phyloP scores from a whole-genome alignment of 2,329 filamentous ascomycete species.

The Ceratocystis huliohia region DNA sequence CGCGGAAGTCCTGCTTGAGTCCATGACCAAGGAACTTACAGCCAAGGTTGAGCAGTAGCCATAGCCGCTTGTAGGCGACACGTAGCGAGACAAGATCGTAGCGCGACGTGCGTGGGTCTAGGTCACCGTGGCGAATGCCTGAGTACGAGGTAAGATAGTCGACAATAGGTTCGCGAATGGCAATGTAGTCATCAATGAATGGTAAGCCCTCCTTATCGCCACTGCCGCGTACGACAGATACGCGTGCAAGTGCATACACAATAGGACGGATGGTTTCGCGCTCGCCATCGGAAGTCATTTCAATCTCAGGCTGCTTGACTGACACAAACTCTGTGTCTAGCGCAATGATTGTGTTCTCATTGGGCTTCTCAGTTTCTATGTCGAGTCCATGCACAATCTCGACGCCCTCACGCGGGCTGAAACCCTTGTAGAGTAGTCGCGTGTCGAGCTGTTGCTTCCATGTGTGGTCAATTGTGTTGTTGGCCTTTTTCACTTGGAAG shows the following conservation, averaged over 20 bases:
- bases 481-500: slow-evolving; percentile 70
- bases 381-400: slow-evolving; percentile 50
- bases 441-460: slow-evolving; percentile 83
- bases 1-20: slow-evolving; percentile 87
- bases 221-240: slow-evolving; percentile 73
- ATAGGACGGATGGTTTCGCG: slow-evolving; percentile 84
- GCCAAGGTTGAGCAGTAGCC: slow-evolving; percentile 87
- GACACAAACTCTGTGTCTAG: slow-evolving; percentile 95
- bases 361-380: slow-evolving; percentile 49
- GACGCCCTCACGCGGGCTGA: slow-evolving; percentile 26
- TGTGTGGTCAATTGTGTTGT: slow-evolving; percentile 68
- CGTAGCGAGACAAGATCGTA: slow-evolving; percentile 83
- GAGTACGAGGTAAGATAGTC: slow-evolving; percentile 94
- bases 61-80: slow-evolving; percentile 92
- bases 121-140: slow-evolving; percentile 72
- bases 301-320: slow-evolving; percentile 82
- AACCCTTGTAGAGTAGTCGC: slow-evolving; percentile 66
- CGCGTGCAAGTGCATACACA: slow-evolving; percentile 81
- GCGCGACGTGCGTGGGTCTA: slow-evolving; percentile 63
- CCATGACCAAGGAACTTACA: slow-evolving; percentile 91
- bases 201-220: slow-evolving; percentile 68
- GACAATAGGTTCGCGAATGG: slow-evolving; percentile 77
- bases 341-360: slow-evolving; percentile 63
- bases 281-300: slow-evolving; percentile 88
- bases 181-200: slow-evolving; percentile 96